A percentile compares a stretch with the other conserved stretches of the same genome.
Conservation (phyloP, 495 filamentous ascomycete genomes). For the Glarea lozoyensis region DNA sequence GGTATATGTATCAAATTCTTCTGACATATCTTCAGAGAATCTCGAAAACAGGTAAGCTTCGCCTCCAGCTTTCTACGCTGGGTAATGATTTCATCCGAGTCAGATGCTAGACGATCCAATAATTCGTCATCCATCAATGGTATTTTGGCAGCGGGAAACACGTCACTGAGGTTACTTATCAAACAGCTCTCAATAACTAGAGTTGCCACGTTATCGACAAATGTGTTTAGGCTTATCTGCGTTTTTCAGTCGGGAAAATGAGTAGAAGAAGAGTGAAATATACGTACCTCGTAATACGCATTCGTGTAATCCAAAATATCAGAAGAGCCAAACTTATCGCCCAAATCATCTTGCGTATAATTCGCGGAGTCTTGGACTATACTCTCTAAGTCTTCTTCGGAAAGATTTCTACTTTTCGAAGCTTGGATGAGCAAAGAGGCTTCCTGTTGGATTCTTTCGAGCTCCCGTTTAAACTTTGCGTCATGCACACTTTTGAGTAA, state of each 20-base stretch:
- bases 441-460: too few relatives aligned
- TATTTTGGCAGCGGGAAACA: slow-evolving; percentile 8
- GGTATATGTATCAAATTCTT: not conserved
- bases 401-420: not conserved
- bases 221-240: slow-evolving; percentile 26
- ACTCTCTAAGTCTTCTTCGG: not conserved
- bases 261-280: not conserved
- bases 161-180: slow-evolving; percentile 17
- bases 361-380: slow-evolving; percentile 3
- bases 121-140: not conserved
- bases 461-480: not conserved
- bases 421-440: too few relatives aligned
- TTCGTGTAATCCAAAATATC: slow-evolving; percentile 27
- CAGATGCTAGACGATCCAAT: not conserved
- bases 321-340: slow-evolving; percentile 21
- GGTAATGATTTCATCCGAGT: slow-evolving; percentile 1
- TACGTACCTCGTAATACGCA: slow-evolving; percentile 28
- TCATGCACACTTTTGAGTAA: slow-evolving; percentile 3
- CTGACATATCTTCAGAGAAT: not conserved
- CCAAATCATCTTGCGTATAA: slow-evolving; percentile 3
- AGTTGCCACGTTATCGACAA: slow-evolving; percentile 27
- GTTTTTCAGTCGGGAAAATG: slow-evolving; percentile 1
- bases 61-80: not conserved
- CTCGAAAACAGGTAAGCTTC: not conserved
- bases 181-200: slow-evolving; percentile 24